A percentile compares a stretch with the other conserved stretches of the same genome.
These are phyloP conservation scores for Leucoagaricus sp. DNA, from an alignment of 1,284 basidiomycete genomes.

Conservation along the genomic window DNA sequence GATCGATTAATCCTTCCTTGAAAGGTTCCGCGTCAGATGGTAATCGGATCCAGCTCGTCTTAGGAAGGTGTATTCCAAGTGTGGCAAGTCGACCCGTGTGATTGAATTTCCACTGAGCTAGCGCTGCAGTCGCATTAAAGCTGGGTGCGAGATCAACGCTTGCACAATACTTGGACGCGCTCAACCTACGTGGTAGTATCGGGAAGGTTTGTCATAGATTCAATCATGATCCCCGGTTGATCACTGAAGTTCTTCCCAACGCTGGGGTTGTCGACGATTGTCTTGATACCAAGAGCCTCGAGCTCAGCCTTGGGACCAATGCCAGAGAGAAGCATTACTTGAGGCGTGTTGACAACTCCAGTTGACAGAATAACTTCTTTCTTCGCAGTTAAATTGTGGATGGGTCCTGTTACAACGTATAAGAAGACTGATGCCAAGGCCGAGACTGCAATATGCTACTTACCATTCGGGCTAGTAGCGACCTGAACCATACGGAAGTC, in stretches of 20 bases:
- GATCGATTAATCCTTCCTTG: background rate
- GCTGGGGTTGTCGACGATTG: slow-evolving; percentile 20
- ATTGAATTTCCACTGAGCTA: slow-evolving; percentile 5
- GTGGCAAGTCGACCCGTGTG: slow-evolving; percentile 14
- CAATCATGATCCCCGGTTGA: background rate
- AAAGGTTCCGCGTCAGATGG: background rate
- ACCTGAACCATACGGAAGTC: slow-evolving; percentile 13
- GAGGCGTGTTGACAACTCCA: slow-evolving; percentile 22
- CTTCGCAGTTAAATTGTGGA: slow-evolving; percentile 14
- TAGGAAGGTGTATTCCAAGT: background rate
- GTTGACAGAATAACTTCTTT: slow-evolving; percentile 26
- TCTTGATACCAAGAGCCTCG: slow-evolving; percentile 16
- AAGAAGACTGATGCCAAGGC: too few relatives aligned
- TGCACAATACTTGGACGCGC: too few relatives aligned
- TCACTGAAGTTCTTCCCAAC: slow-evolving; percentile 21
- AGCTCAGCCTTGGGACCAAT: slow-evolving; percentile 21
- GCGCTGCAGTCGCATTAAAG: background rate
- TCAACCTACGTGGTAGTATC: background rate
- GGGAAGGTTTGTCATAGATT: background rate
- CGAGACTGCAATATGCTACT: background rate
- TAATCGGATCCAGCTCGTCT: background rate
- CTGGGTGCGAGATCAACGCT: background rate
- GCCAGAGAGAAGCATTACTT: slow-evolving; percentile 25
- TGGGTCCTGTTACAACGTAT: background rate
- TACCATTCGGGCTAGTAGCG: slow-evolving; percentile 3